Evolutionary conservation across 371 early-diverging fungal species (phyloP), one percentile per base, ranked within the genome.

Genomic region (Saksenaea oblongispora): DNA sequence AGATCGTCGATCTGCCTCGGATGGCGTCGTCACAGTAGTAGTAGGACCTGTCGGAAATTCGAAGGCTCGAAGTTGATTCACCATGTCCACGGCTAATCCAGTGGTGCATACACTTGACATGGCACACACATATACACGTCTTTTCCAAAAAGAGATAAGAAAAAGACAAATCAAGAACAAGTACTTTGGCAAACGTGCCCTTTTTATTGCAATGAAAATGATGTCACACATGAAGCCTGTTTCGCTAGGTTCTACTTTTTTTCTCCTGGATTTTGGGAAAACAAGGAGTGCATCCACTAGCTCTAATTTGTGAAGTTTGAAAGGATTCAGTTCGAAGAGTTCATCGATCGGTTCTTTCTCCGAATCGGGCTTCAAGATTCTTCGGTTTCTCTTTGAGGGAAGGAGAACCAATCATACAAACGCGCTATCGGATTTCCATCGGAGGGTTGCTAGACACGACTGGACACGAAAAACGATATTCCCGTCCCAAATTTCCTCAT

Each of bases 71-170:
- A 47, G 22, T 22, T 47, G 51, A 22, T 47, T 47, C 18, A 47
- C 51, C 51, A 47, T 47, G 51, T 47, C 51, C 51, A 47, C 51
- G 51, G 51, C 24, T 39, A 11, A 39, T 39, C 39, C 39, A 47
- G 51, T 47, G 51, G 51, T 47, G 24, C 51, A 47, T 47, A 47
- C 51, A 22, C 51, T 47, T 22, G 51, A 47, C 51, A 47, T 47
- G 0, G 51, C 22, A n/a, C 24, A 47, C 51, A 22, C 51, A 47
- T 47, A 47, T 22, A 47, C 51, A 31, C 31, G 31, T 31, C 31
- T 31, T 47, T 22, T 22, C n/a, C 18, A 5, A 17, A 41, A 17
- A 5, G 42, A 41, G 18, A n/a, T 22, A 47, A 47, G 22, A 22
- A 18, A 26, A 47, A 47, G 10, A 47, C 42, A 41, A 41, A 14